These are phyloP conservation scores for Camelina laxa DNA, from an alignment of 345 rosid genomes.

Conservation along the genomic window DNA sequence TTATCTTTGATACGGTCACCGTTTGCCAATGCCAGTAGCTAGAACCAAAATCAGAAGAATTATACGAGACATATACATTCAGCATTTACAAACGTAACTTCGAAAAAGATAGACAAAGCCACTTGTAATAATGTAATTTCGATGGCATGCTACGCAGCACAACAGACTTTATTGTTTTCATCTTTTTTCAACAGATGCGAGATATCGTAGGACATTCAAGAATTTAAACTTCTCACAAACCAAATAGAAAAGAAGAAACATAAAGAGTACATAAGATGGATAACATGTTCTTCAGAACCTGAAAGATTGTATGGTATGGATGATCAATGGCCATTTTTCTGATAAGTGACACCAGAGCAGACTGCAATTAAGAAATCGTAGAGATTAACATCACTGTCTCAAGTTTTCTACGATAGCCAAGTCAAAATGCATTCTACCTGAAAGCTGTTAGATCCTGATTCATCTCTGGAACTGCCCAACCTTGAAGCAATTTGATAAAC, in stretches of 20 bases:
- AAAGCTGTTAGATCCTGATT: slow-evolving; percentile 65
- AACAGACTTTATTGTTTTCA: slow-evolving; percentile 17
- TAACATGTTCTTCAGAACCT: slow-evolving; percentile 52
- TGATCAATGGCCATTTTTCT: slow-evolving; percentile 98
- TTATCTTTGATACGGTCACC: slow-evolving; percentile 97
- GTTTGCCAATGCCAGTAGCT: slow-evolving; percentile 95
- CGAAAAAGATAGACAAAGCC: slow-evolving; percentile 10
- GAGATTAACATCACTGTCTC: slow-evolving; percentile 38
- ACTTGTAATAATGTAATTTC: slow-evolving; percentile 11
- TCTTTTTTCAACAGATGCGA: slow-evolving; percentile 28
- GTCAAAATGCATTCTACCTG: slow-evolving; percentile 60
- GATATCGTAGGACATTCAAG: slow-evolving; percentile 18
- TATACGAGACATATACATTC: slow-evolving; percentile 20
- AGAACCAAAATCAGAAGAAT: slow-evolving; percentile 34
- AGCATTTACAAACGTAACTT: slow-evolving; percentile 7
- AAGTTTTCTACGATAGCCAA: slow-evolving; percentile 21
- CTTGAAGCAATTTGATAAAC: slow-evolving; percentile 98
- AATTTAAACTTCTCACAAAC: neutral
- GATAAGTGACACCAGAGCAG: slow-evolving; percentile 85
- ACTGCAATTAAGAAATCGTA: slow-evolving; percentile 56
- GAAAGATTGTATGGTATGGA: slow-evolving; percentile 94
- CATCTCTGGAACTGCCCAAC: slow-evolving; percentile 85
- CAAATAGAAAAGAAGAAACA: slow-evolving; percentile 13
- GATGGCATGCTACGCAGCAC: slow-evolving; percentile 26
- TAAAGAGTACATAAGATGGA: slow-evolving; percentile 9